Base-by-base conservation (phyloP, 495 filamentous ascomycete genomes). In the Cryomyces minteri region DNA sequence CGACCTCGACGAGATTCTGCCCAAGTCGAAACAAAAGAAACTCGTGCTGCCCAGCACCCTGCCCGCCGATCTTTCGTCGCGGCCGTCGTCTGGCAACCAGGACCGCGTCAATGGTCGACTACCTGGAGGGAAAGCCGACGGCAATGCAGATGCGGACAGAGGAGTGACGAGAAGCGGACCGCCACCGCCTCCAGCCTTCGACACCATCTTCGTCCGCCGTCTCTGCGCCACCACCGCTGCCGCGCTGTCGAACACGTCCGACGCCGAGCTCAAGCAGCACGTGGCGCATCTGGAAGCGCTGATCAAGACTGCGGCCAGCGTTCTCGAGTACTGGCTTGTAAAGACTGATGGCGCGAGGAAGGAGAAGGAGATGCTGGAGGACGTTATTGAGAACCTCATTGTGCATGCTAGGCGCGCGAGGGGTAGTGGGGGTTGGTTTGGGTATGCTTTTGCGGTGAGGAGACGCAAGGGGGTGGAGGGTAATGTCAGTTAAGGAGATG, bases 1-100 rank as follows among this genome's bases (percentile, higher is more conserved):
- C 41, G 90, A 99, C 53, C 71, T 99, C 3, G 90, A 99, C 61
- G 90, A 96, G 65, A 95, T 96, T 48, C 73, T 96, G 14, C 90
- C 90, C 2, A 84, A 88, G 2, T 88, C 84, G 33, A 95, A 94
- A 62, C 92, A 96, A 58, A 96, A 96, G 71, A 94, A 96, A 55
- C 79, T 99, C 28, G 71, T 99, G 14, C 72, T 99, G 4, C 92
- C 90, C 5, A 90, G 84, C 3, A 74, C 81, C 54, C 62, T 79
- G 11, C 62, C 67, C 41, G 43, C 60, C 42, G 43, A 61, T 53
- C 46, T 52, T 49, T 57, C 60, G 12, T 58, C 62, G 41, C 66
- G 62, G 50, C 67, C 59, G 29, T 76, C 66, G 18, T 68, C 60
- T 50, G 75, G 72, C 34, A 37, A 37, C 7, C 34, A 37, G 12